Percentiles rank a stretch among this genome's conserved stretches.
phyloP scores from a whole-genome alignment of 805 yeast species.

The Jamesozyma piceae region DNA sequence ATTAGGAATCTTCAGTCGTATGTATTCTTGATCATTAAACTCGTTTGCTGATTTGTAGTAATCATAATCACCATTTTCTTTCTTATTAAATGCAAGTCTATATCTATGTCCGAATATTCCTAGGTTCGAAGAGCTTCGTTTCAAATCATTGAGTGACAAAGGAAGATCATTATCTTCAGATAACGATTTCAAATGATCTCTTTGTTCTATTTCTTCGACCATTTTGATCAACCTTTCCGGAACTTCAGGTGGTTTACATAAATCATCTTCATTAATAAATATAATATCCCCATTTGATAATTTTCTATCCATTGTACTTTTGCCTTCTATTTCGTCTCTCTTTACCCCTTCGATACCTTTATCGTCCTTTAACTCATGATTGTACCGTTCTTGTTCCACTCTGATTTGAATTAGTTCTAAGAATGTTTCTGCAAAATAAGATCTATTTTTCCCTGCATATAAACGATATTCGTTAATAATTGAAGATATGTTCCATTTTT shows the following conservation, averaged over 20 bases:
- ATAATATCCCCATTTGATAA: slow-evolving; percentile 10
- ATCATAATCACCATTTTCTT: slow-evolving; percentile 25
- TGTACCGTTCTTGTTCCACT: slow-evolving; percentile 23
- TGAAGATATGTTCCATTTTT: slow-evolving; percentile 82
- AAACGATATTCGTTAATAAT: slow-evolving; percentile 78
- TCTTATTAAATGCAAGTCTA: slow-evolving; percentile 26
- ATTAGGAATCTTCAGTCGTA: slow-evolving; percentile 43
- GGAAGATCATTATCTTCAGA: slow-evolving; percentile 5
- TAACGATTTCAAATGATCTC: background rate
- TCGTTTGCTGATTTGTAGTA: slow-evolving; percentile 36
- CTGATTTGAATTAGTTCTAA: slow-evolving; percentile 55
- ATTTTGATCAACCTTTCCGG: slow-evolving; percentile 22
- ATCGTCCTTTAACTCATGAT: background rate
- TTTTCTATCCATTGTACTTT: slow-evolving; percentile 4
- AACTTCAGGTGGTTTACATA: slow-evolving; percentile 20
- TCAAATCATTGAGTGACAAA: background rate
- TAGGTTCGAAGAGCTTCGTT: slow-evolving; percentile 18
- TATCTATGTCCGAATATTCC: slow-evolving; percentile 29
- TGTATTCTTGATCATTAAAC: slow-evolving; percentile 1
- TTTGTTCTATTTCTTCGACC: slow-evolving; percentile 17
- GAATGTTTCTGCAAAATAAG: slow-evolving; percentile 73
- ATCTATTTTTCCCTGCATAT: slow-evolving; percentile 61
- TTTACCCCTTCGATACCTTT: background rate
- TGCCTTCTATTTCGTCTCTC: background rate
- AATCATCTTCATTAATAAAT: slow-evolving; percentile 23